These are phyloP conservation scores for Lithohypha guttulata DNA, from an alignment of 2,329 filamentous ascomycete genomes.

Conservation along the genomic window DNA sequence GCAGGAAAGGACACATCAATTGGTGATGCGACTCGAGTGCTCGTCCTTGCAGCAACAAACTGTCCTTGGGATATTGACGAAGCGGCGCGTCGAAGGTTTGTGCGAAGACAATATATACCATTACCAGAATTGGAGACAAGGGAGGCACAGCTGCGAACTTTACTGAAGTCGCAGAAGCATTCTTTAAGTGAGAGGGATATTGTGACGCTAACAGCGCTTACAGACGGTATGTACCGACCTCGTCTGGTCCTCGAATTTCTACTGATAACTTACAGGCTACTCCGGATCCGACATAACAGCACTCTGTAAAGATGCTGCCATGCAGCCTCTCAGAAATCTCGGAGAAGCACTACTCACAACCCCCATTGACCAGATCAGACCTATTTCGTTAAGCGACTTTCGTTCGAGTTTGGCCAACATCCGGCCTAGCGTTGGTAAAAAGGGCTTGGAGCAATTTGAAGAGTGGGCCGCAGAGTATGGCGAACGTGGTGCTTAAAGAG, in stretches of 20 bases:
- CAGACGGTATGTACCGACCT: conserved; percentile 57
- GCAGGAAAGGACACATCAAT: conserved; percentile 53
- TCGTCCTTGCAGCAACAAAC: conserved; percentile 92
- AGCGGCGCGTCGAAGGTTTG: conserved; percentile 80
- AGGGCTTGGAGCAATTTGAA: conserved; percentile 79
- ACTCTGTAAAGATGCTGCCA: conserved; percentile 91
- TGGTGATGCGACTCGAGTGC: conserved; percentile 75
- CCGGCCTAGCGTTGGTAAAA: conserved; percentile 75
- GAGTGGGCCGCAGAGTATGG: conserved; percentile 92
- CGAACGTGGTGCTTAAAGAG: conserved; percentile 53
- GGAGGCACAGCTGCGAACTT: conserved; percentile 62
- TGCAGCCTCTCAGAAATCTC: conserved; percentile 83
- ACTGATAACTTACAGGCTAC: conserved; percentile 56
- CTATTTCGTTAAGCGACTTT: conserved; percentile 76
- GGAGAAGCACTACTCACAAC: conserved; percentile 84
- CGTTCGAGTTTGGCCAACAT: conserved; percentile 73
- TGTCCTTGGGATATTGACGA: conserved; percentile 97
- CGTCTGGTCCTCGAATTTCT: background rate
- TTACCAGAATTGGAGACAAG: conserved; percentile 77
- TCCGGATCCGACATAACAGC: conserved; percentile 95
- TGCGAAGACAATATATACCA: conserved; percentile 89
- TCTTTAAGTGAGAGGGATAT: conserved; percentile 62
- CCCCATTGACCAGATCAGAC: conserved; percentile 85
- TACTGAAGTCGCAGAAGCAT: conserved; percentile 83
- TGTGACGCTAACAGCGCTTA: conserved; percentile 60